Conservation (phyloP, 2,329 filamentous ascomycete genomes). For the Xylariomycetidae sp. region DNA sequence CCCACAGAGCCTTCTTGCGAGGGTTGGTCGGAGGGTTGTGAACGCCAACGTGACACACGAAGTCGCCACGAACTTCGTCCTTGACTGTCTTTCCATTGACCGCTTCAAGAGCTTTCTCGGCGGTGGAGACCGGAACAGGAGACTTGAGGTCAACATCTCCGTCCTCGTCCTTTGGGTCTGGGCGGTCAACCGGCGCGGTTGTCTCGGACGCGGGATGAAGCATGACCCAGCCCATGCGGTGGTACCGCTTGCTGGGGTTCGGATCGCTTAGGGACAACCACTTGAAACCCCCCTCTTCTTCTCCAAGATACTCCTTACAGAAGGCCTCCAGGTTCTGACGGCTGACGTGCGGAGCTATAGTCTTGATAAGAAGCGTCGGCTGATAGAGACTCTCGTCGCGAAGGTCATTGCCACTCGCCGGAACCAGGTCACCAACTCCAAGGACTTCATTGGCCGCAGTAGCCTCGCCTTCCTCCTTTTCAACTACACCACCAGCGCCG, state of each 20-base stretch:
- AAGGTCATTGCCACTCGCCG: constrained; percentile 75
- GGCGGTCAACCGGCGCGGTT: constrained; percentile 58
- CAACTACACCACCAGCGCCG: constrained; percentile 73
- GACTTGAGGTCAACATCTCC: constrained; percentile 50
- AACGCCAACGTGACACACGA: constrained; percentile 94
- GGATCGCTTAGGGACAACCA: constrained; percentile 95
- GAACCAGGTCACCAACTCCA: constrained; percentile 84
- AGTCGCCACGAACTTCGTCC: constrained; percentile 88
- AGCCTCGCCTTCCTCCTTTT: constrained; percentile 94
- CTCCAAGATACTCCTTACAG: constrained; percentile 88
- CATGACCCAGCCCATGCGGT: constrained; percentile 98
- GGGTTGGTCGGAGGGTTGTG: constrained; percentile 83
- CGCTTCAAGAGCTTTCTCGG: constrained; percentile 84
- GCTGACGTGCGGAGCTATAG: constrained; percentile 91
- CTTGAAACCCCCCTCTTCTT: constrained; percentile 86
- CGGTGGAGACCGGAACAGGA: constrained; percentile 48
- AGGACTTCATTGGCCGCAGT: constrained; percentile 88
- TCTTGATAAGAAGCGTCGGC: constrained; percentile 95
- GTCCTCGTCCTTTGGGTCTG: constrained; percentile 67
- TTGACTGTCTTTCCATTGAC: constrained; percentile 97
- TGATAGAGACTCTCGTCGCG: constrained; percentile 83
- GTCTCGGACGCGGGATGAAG: constrained; percentile 73
- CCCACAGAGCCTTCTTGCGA: constrained; percentile 93
- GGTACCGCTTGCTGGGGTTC: constrained; percentile 93
- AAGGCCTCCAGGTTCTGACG: constrained; percentile 89